phyloP scores from a whole-genome alignment of 1,139 yeast genomes.

The Kluyveromyces marxianus region DNA sequence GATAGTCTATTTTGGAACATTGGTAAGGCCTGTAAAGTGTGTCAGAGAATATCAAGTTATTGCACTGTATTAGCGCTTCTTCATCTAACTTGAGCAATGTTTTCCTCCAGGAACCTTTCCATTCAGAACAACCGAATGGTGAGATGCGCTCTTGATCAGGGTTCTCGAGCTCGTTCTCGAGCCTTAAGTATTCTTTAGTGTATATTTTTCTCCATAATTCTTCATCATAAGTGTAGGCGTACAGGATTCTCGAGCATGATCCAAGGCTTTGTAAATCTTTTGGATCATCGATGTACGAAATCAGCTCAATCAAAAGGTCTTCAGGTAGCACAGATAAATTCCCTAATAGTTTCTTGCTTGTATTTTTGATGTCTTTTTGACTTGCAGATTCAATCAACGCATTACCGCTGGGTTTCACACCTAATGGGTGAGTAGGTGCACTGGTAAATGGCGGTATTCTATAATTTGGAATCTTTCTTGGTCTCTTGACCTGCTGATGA shows the following conservation, averaged over 20 bases:
- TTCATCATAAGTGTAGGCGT: constrained; percentile 65
- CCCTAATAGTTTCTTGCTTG: constrained; percentile 41
- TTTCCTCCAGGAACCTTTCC: constrained; percentile 78
- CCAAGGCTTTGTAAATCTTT: constrained; percentile 43
- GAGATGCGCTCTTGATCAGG: constrained; percentile 9
- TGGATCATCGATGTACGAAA: constrained; percentile 40
- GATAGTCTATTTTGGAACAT: constrained; percentile 63
- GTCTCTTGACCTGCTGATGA: constrained; percentile 7
- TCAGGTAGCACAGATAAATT: constrained; percentile 46
- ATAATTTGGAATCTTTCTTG: constrained; percentile 11
- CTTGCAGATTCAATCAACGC: constrained; percentile 28
- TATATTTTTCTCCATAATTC: constrained; percentile 68
- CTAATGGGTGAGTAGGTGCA: constrained; percentile 53
- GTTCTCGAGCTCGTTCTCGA: constrained; percentile 17
- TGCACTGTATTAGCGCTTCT: constrained; percentile 38
- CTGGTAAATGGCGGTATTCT: constrained; percentile 18
- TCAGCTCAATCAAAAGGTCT: constrained; percentile 44
- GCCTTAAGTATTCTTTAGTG: constrained; percentile 28
- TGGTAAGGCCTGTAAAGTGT: constrained; percentile 70
- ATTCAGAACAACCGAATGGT: constrained; percentile 31
- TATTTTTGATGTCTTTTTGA: constrained; percentile 24
- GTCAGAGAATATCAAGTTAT: constrained; percentile 47
- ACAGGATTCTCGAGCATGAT: constrained; percentile 56
- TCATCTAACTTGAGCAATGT: constrained; percentile 41
- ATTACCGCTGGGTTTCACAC: constrained; percentile 71